Evolutionary conservation across 2,329 filamentous ascomycete genomes (phyloP).

Genomic region (Penicillium frequentans): DNA sequence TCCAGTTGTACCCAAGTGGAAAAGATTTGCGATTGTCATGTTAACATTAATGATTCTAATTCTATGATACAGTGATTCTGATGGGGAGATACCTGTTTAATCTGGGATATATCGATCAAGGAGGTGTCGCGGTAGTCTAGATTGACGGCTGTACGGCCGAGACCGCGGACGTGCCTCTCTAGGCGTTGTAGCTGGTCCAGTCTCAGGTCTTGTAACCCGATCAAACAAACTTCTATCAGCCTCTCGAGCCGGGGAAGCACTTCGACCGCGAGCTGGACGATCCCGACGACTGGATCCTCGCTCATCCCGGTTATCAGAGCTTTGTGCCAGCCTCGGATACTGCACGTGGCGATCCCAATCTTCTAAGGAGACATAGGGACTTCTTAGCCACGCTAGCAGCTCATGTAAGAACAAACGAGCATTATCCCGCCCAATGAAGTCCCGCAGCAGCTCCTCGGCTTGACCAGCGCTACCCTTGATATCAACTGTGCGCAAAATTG

Average conservation of each 20-base stretch:
- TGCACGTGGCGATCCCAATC: constrained; percentile 82
- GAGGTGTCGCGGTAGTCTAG: constrained; percentile 22
- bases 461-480: constrained; percentile 75
- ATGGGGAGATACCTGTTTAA: constrained; percentile 5
- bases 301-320: not conserved
- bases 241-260: constrained; percentile 24
- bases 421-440: constrained; percentile 74
- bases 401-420: constrained; percentile 81
- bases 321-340: constrained; percentile 51
- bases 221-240: constrained; percentile 17
- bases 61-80: not conserved
- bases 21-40: not conserved
- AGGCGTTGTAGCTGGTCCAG: not conserved
- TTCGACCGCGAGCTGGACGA: constrained; percentile 3
- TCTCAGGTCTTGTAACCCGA: constrained; percentile 26
- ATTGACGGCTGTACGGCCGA: not conserved
- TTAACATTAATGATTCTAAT: not conserved
- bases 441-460: constrained; percentile 74
- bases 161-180: not conserved
- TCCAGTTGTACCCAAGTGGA: not conserved
- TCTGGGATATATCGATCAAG: constrained; percentile 36
- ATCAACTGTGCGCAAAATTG: constrained; percentile 79
- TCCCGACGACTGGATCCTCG: constrained; percentile 10
- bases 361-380: constrained; percentile 68
- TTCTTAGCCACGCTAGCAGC: constrained; percentile 76